phyloP scores from a whole-genome alignment of 805 yeast genomes.

The Starmera quercuum region DNA sequence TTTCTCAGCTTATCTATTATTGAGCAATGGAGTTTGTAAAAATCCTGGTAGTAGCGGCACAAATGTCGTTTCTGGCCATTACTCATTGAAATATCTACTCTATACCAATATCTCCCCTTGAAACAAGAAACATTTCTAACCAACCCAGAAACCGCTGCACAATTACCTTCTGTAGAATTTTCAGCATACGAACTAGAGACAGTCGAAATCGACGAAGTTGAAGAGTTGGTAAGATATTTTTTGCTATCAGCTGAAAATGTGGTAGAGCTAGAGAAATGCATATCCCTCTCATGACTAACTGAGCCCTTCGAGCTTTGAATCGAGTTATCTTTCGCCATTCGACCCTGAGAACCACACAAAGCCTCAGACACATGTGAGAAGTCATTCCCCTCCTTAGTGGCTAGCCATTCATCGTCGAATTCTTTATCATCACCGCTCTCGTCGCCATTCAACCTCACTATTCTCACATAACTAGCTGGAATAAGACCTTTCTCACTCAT shows the following conservation, averaged over 20 bases:
- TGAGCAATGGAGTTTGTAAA: constrained; percentile 35
- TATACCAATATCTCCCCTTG: constrained; percentile 44
- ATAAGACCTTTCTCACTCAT: constrained; percentile 39
- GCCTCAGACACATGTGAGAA: too few relatives aligned
- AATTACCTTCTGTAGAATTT: constrained; percentile 7
- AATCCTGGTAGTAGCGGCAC: constrained; percentile 44
- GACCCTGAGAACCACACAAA: too few relatives aligned
- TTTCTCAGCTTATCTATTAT: constrained; percentile 18
- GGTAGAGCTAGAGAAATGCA: too few relatives aligned
- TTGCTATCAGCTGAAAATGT: too few relatives aligned
- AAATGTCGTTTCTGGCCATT: constrained; percentile 30
- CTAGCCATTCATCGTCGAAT: constrained; percentile 12
- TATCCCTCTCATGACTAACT: too few relatives aligned
- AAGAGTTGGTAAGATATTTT: too few relatives aligned
- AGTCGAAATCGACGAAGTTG: not conserved
- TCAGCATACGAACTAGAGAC: not conserved
- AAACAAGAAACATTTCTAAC: constrained; percentile 32
- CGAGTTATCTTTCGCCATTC: too few relatives aligned
- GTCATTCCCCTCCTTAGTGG: not conserved
- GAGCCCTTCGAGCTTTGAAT: too few relatives aligned
- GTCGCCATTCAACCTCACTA: constrained; percentile 32
- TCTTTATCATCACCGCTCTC: constrained; percentile 16
- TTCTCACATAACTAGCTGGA: constrained; percentile 42
- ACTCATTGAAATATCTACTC: constrained; percentile 32
- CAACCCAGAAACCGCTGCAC: constrained; percentile 28